Percentiles rank a stretch among this genome's conserved stretches.
phyloP scores from a whole-genome alignment of 345 rosid species.

The Nephelium lappaceum region DNA sequence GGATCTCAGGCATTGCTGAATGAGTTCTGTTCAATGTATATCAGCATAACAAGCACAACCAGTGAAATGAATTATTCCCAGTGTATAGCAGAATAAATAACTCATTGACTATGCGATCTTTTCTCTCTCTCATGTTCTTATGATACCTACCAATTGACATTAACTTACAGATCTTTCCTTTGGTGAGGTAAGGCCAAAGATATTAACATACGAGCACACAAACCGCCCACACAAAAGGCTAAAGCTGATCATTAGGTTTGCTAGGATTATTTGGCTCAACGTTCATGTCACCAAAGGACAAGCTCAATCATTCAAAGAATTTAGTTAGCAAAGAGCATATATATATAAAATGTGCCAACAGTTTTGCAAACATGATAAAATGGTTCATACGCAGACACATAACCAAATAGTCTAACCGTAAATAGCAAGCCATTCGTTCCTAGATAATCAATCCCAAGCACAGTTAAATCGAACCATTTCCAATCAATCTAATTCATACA shows the following conservation, averaged over 20 bases:
- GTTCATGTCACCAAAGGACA: neutral
- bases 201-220: neutral
- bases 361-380: neutral
- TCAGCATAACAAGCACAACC: neutral
- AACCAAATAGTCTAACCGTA: neutral
- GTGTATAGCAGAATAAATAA: neutral
- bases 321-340: neutral
- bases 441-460: neutral
- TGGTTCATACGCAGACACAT: neutral
- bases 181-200: neutral
- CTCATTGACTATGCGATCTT: neutral
- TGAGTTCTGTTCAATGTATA: neutral
- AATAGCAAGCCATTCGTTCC: neutral
- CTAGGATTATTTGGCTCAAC: neutral
- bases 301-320: neutral
- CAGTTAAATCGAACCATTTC: neutral
- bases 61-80: neutral
- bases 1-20: slow-evolving; percentile 6
- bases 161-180: neutral
- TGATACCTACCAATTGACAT: neutral
- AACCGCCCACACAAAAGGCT: neutral
- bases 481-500: no score
- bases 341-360: neutral
- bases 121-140: neutral
- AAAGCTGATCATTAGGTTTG: neutral